These are phyloP conservation scores for Auxenochlorella pyrenoidosa DNA, from an alignment of 139 green algal species.

Conservation along the genomic window DNA sequence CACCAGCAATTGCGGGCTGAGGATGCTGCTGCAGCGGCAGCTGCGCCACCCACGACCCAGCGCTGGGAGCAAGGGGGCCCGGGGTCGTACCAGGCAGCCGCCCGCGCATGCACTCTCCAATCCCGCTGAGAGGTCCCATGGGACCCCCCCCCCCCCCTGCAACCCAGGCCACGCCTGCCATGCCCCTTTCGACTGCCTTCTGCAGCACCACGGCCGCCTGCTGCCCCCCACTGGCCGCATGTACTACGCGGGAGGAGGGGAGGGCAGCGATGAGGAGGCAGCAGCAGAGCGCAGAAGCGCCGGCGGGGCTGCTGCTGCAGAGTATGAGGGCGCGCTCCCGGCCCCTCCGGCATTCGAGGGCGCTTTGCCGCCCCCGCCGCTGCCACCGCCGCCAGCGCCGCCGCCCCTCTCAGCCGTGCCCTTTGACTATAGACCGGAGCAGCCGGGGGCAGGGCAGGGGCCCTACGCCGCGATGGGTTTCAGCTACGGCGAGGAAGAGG, in stretches of 20 bases:
- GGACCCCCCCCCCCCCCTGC: no score
- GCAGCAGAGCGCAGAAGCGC: neutral
- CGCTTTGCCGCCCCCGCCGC: constrained; percentile 6
- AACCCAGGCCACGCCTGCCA: no score
- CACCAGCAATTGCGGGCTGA: no score
- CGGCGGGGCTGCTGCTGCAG: neutral
- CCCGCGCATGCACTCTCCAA: no score
- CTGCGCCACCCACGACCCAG: no score
- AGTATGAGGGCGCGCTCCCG: neutral
- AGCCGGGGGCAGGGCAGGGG: neutral
- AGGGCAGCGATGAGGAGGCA: neutral
- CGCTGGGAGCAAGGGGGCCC: no score
- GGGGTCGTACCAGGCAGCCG: no score
- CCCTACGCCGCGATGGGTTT: constrained; percentile 43
- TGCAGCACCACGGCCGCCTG: constrained; percentile 31
- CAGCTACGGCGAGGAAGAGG: constrained; percentile 27
- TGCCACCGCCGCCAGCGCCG: constrained; percentile 4
- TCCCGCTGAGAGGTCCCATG: no score
- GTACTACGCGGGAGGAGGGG: neutral
- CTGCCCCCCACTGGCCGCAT: neutral
- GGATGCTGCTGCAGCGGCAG: no score
- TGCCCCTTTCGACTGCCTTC: no score
- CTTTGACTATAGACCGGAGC: constrained; percentile 9
- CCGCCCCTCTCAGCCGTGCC: constrained; percentile 7
- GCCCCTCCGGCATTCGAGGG: neutral